Evolutionary conservation across 805 yeast genomes (phyloP), one percentile per base, ranked within the genome.

Genomic region (Starmerella cellae): DNA sequence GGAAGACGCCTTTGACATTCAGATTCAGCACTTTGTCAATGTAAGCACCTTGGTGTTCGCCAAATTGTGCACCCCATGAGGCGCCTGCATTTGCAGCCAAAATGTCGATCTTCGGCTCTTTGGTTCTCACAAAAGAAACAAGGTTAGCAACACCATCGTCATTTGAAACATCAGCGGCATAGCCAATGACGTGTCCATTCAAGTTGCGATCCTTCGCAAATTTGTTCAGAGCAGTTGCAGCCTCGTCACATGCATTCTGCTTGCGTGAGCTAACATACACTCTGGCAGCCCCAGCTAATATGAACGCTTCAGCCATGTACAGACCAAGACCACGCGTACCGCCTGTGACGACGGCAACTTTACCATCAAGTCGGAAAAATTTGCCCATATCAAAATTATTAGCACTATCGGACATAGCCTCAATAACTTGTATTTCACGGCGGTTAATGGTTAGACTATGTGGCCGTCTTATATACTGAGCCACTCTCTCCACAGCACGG

Each of bases 71-170:
- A 17, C 85, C 87, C 87, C 87, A 79, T 13, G 79, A 62, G 8
- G 85, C 84, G 24, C 88, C 88, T 5, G 88, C 87, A 54, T 79
- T 80, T 38, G 85, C 82, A 52, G 77, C 67, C 48, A 79, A 65
- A 46, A 79, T 76, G 58, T 79, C 75, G 29, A 79, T 67, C 52
- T 67, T 64, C 13, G 54, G 21, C 21, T 71, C 69, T 18, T 55
- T 56, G 43, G 60, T 57, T 14, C 58, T 46, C 10, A 45, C 41
- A 14, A 71, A 70, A 5, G 64, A 58, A 37, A 53, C 60, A 47
- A 79, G 69, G 18, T 59, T 49, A 41, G 63, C 60, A 38, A 69
- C 67, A 9, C 79, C 80, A 11, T 57, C 63, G 30, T 67, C 69
- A 30, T 59, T 63, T 16, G 77, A 67, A 42, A 75, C 60, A 53